phyloP scores from a whole-genome alignment of 1,139 yeast genomes.

The Scheffersomyces segobiensis region DNA sequence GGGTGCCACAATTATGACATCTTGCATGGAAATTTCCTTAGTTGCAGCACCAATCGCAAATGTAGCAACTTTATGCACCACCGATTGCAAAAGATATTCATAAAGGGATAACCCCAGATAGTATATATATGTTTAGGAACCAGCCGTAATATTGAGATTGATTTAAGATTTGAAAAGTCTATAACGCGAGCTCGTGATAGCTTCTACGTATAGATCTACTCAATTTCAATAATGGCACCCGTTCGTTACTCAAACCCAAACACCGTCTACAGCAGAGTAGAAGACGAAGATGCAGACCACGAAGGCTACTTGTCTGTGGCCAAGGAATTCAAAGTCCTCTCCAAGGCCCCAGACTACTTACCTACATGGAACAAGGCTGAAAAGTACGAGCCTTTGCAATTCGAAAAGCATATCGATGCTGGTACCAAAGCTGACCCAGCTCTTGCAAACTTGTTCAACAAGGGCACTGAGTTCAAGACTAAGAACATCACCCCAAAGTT shows the following conservation, averaged over 20 bases:
- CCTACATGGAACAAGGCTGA: slow-evolving; percentile 53
- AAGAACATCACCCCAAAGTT: slow-evolving; percentile 60
- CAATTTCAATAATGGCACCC: slow-evolving; percentile 3
- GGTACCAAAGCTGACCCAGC: slow-evolving; percentile 59
- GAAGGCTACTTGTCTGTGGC: slow-evolving; percentile 30
- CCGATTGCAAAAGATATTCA: not conserved
- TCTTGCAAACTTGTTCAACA: slow-evolving; percentile 51
- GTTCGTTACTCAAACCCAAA: slow-evolving; percentile 7
- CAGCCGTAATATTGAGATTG: not conserved
- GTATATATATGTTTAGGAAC: not conserved
- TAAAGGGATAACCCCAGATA: not conserved
- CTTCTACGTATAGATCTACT: not conserved
- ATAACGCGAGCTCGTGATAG: not conserved
- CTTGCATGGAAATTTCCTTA: not conserved
- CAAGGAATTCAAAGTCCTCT: slow-evolving; percentile 20
- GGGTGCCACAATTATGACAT: slow-evolving; percentile 1
- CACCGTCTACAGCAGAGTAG: slow-evolving; percentile 10
- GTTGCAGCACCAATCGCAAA: not conserved
- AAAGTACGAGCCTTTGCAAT: slow-evolving; percentile 44
- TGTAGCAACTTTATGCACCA: not conserved
- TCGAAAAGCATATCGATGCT: slow-evolving; percentile 52
- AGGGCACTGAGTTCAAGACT: slow-evolving; percentile 25
- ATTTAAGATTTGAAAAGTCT: not conserved
- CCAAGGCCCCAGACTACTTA: slow-evolving; percentile 40
- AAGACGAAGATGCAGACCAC: slow-evolving; percentile 11